Conservation (phyloP, 164 flowering plant species). For the Malania oleifera region DNA sequence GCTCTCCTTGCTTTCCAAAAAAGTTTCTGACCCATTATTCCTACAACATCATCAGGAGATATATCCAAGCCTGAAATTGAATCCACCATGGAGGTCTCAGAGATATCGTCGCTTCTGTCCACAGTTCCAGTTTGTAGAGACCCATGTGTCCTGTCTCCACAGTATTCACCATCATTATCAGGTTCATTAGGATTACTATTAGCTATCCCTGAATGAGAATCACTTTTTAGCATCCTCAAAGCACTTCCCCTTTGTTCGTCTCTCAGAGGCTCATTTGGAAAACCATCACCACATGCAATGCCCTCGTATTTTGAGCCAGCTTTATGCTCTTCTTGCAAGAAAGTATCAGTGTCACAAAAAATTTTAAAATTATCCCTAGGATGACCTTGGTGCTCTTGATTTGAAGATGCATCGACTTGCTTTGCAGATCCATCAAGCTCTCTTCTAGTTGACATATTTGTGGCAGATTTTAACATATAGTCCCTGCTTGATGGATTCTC, state of each 20-base stretch:
- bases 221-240: neutral
- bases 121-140: neutral
- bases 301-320: slow-evolving; percentile 11
- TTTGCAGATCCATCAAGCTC: slow-evolving; percentile 20
- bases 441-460: slow-evolving; percentile 20
- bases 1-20: slow-evolving; percentile 6
- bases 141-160: neutral
- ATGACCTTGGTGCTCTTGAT: slow-evolving; percentile 11
- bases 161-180: neutral
- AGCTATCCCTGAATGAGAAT: neutral
- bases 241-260: slow-evolving; percentile 15
- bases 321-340: slow-evolving; percentile 19
- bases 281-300: slow-evolving; percentile 9
- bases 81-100: slow-evolving; percentile 1
- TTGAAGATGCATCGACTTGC: slow-evolving; percentile 19
- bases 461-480: slow-evolving; percentile 14
- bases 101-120: slow-evolving; percentile 1
- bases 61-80: neutral
- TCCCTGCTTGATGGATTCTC: slow-evolving; percentile 19
- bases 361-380: slow-evolving; percentile 15
- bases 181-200: neutral
- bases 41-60: slow-evolving; percentile 4
- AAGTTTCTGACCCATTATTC: neutral
- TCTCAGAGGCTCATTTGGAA: slow-evolving; percentile 12
- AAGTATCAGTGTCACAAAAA: slow-evolving; percentile 14